A percentile compares a stretch with the other conserved stretches of the same genome.
These are phyloP conservation scores for Kandelia obovata DNA, from an alignment of 345 rosid genomes.

Conservation along the genomic window DNA sequence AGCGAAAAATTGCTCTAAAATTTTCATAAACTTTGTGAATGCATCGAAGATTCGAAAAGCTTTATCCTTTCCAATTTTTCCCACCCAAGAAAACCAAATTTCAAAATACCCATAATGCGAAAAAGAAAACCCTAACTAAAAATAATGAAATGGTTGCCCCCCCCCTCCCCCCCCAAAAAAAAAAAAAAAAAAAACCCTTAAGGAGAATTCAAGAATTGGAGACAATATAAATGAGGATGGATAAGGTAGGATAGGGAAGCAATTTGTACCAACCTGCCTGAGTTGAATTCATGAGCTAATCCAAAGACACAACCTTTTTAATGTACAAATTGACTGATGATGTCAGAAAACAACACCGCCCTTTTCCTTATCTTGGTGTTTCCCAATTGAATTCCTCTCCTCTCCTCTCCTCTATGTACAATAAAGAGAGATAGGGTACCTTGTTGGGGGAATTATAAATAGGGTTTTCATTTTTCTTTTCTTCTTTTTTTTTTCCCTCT, in stretches of 20 bases:
- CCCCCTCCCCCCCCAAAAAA: too few species aligned
- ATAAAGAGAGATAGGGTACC: too few species aligned
- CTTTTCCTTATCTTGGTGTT: conserved; percentile 1
- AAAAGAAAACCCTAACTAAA: neutral
- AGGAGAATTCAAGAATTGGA: neutral
- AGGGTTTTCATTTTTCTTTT: too few species aligned
- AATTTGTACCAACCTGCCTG: conserved; percentile 8
- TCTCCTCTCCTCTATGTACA: neutral
- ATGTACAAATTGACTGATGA: neutral
- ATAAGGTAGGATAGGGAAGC: neutral
- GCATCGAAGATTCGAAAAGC: neutral
- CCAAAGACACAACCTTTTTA: conserved; percentile 3
- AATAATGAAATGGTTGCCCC: neutral
- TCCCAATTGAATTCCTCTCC: neutral
- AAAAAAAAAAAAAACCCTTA: neutral
- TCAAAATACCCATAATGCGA: conserved; percentile 7
- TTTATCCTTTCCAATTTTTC: neutral
- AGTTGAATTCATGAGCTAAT: conserved; percentile 16
- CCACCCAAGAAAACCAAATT: neutral
- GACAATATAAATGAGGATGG: neutral
- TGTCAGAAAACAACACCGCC: neutral
- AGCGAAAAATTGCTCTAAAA: neutral
- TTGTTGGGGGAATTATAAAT: neutral
- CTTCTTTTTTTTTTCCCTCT: too few species aligned
- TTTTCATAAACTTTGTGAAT: neutral